Percentiles rank a stretch among this genome's conserved stretches.
phyloP scores from a whole-genome alignment of 2,329 filamentous ascomycete species.

The Colletotrichum phormii region DNA sequence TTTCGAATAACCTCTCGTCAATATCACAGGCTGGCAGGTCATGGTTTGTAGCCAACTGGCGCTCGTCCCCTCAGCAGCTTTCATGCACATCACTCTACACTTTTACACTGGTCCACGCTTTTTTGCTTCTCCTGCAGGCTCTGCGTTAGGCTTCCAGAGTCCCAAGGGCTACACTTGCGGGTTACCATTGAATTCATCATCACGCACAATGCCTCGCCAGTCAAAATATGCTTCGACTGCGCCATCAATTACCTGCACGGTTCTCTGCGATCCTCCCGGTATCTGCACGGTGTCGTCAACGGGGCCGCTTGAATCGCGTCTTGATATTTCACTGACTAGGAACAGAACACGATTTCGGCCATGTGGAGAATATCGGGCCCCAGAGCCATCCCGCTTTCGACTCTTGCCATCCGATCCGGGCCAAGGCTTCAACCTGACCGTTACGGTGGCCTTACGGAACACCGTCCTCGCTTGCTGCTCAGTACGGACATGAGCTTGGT shows the following conservation, averaged over 20 bases:
- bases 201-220: slow-evolving; percentile 3
- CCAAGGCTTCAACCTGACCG: slow-evolving; percentile 8
- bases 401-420: slow-evolving; percentile 30
- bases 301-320: slow-evolving; percentile 27
- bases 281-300: slow-evolving; percentile 24
- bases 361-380: slow-evolving; percentile 23
- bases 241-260: neutral
- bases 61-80: slow-evolving; percentile 8
- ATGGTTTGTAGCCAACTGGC: slow-evolving; percentile 3
- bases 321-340: slow-evolving; percentile 28
- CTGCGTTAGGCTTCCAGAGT: neutral
- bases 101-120: slow-evolving; percentile 6
- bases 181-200: neutral
- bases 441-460: slow-evolving; percentile 20
- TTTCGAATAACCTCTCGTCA: slow-evolving; percentile 8
- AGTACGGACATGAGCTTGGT: slow-evolving; percentile 12
- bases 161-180: neutral
- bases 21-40: neutral
- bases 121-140: slow-evolving; percentile 10
- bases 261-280: slow-evolving; percentile 4
- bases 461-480: slow-evolving; percentile 16
- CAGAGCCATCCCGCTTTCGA: slow-evolving; percentile 21
- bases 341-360: neutral
- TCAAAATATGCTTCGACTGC: neutral
- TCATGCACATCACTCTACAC: slow-evolving; percentile 22